Conservation (phyloP, 2,329 filamentous ascomycete genomes). For the Aspergillus intermedius region DNA sequence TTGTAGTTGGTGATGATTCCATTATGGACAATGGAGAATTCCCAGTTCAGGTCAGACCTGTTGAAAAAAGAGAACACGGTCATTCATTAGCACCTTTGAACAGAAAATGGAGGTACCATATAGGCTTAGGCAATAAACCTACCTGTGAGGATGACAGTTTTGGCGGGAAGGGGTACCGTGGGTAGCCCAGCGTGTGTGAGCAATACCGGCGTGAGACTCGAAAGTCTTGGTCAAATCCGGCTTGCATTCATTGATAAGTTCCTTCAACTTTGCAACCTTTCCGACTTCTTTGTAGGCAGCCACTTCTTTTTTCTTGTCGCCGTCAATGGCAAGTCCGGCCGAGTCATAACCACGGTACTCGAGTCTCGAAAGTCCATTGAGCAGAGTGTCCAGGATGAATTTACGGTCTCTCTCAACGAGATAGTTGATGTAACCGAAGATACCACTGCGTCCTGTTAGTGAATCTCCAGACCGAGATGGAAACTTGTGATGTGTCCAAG, state of each 20-base stretch:
- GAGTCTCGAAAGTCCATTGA: constrained; percentile 91
- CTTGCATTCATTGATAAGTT: constrained; percentile 78
- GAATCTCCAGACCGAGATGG: neutral
- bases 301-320: constrained; percentile 98
- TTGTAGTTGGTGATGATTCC: constrained; percentile 99
- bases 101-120: neutral
- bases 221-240: constrained; percentile 88
- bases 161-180: constrained; percentile 87
- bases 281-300: constrained; percentile 98
- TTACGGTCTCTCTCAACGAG: constrained; percentile 97
- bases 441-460: constrained; percentile 26
- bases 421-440: constrained; percentile 96
- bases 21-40: constrained; percentile 97
- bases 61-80: neutral
- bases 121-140: constrained; percentile 31
- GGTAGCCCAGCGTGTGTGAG: constrained; percentile 98
- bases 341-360: constrained; percentile 99
- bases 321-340: constrained; percentile 89
- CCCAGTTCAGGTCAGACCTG: constrained; percentile 89
- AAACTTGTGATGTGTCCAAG: neutral
- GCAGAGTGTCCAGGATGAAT: constrained; percentile 89
- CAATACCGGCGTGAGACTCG: constrained; percentile 96
- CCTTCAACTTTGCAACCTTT: constrained; percentile 94
- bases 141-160: constrained; percentile 99
- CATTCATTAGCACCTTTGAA: neutral